Evolutionary conservation across 768 basidiomycete genomes (phyloP).

Genomic region (Trametes elegans): DNA sequence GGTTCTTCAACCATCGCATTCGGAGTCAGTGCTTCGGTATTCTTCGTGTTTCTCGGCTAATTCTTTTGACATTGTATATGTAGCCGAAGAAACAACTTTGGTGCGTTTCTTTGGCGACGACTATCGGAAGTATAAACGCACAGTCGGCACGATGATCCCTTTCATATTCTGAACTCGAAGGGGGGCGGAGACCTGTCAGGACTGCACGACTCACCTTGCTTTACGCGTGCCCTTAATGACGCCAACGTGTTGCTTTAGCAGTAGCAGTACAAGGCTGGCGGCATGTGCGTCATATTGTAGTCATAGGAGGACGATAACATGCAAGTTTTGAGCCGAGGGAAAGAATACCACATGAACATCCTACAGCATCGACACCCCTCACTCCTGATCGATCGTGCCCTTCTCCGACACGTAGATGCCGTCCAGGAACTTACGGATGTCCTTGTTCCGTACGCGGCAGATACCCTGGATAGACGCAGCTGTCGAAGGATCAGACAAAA

Average conservation of each 20-base stretch:
- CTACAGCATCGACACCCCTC: slow-evolving; percentile 18
- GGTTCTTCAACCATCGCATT: slow-evolving; percentile 84
- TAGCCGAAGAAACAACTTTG: slow-evolving; percentile 81
- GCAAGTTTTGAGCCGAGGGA: slow-evolving; percentile 28
- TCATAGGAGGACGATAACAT: slow-evolving; percentile 29
- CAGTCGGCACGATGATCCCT: slow-evolving; percentile 87
- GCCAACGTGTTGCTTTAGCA: no score
- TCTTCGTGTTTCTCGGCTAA: background rate
- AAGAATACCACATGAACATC: slow-evolving; percentile 20
- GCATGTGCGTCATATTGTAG: slow-evolving; percentile 31
- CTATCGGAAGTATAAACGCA: slow-evolving; percentile 71
- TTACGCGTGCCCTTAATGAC: no score
- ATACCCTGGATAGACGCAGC: slow-evolving; percentile 97
- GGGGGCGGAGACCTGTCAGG: no score
- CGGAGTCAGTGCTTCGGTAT: slow-evolving; percentile 58
- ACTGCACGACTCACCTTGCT: no score
- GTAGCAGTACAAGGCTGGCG: slow-evolving; percentile 11
- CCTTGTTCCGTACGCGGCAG: slow-evolving; percentile 98
- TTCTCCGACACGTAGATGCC: slow-evolving; percentile 90
- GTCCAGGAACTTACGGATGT: slow-evolving; percentile 98
- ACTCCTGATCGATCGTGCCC: slow-evolving; percentile 56
- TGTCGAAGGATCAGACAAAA: slow-evolving; percentile 25
- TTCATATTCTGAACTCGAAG: slow-evolving; percentile 70
- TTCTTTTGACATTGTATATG: background rate
- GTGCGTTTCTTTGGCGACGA: slow-evolving; percentile 88